A percentile compares a stretch with the other conserved stretches of the same genome.
Conservation (phyloP, 2,329 filamentous ascomycete genomes). For the Leptographium procerum region DNA sequence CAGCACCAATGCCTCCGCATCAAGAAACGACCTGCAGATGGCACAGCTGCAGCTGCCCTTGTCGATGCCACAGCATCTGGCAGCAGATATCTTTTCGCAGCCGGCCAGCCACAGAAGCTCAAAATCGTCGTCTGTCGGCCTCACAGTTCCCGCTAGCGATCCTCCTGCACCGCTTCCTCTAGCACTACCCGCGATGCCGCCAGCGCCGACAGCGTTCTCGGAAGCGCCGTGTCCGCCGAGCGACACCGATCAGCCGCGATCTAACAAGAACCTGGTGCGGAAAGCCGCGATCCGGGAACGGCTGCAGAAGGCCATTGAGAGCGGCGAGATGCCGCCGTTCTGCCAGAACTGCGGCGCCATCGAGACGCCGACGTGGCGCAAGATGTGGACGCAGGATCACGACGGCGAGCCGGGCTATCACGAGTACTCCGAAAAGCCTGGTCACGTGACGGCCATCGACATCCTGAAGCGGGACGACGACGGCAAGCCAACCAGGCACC, state of each 20-base stretch:
- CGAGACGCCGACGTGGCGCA: conserved; percentile 92
- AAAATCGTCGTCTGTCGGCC: neutral
- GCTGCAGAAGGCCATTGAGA: conserved; percentile 53
- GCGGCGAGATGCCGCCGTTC: conserved; percentile 75
- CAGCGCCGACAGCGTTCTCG: conserved; percentile 21
- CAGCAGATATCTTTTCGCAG: neutral
- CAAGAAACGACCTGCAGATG: neutral
- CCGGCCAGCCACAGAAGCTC: neutral
- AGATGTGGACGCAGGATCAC: conserved; percentile 72
- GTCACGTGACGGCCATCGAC: conserved; percentile 64
- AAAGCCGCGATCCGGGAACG: conserved; percentile 51
- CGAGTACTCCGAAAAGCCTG: conserved; percentile 61
- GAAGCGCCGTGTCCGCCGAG: conserved; percentile 31
- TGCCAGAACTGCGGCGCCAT: conserved; percentile 92
- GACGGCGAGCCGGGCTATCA: conserved; percentile 58
- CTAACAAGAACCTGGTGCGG: conserved; percentile 53
- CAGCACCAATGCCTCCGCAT: neutral
- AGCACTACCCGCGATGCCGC: conserved; percentile 17
- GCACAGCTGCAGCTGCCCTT: neutral
- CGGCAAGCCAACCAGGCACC: conserved; percentile 53
- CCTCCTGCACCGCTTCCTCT: conserved; percentile 22
- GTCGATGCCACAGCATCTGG: neutral
- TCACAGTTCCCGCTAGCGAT: conserved; percentile 33
- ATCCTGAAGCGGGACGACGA: conserved; percentile 51
- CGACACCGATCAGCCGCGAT: conserved; percentile 30